Conservation (phyloP, 2,329 filamentous ascomycete genomes). For the Talaromyces sp. region DNA sequence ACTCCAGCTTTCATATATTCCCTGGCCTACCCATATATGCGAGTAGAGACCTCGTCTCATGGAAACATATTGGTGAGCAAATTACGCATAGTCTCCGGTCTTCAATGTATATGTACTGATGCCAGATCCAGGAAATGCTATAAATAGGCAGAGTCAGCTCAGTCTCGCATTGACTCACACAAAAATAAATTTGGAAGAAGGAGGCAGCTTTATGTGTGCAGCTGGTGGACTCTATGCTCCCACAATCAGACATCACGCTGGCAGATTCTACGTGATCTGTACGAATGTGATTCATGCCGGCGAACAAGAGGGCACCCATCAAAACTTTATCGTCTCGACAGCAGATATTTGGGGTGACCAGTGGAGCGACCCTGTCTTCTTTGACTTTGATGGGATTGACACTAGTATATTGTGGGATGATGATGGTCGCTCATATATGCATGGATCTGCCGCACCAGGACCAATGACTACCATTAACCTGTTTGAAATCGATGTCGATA, state of each 20-base stretch:
- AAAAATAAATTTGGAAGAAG: neutral
- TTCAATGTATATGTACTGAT: neutral
- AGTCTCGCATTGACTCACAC: neutral
- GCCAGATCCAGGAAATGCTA: neutral
- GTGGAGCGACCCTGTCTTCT: slow-evolving; percentile 43
- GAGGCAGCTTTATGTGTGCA: slow-evolving; percentile 21
- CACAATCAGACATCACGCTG: slow-evolving; percentile 44
- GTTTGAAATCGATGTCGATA: slow-evolving; percentile 1
- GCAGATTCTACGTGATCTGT: slow-evolving; percentile 45
- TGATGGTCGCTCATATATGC: slow-evolving; percentile 38
- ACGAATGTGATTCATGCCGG: slow-evolving; percentile 34
- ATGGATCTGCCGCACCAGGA: neutral
- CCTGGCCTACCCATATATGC: slow-evolving; percentile 57
- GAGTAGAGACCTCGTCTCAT: slow-evolving; percentile 33
- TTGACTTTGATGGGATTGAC: slow-evolving; percentile 42
- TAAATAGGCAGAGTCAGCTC: neutral
- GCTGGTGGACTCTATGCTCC: slow-evolving; percentile 42
- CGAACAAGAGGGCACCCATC: slow-evolving; percentile 16
- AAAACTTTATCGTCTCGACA: slow-evolving; percentile 6
- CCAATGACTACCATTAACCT: neutral
- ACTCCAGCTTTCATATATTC: slow-evolving; percentile 69
- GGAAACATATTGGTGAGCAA: slow-evolving; percentile 28
- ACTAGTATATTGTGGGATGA: slow-evolving; percentile 48
- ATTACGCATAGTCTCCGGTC: neutral
- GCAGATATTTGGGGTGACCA: slow-evolving; percentile 3